Evolutionary conservation across 495 filamentous ascomycete genomes (phyloP), one percentile per base, ranked within the genome.

Genomic region (Talaromyces thailandensis): DNA sequence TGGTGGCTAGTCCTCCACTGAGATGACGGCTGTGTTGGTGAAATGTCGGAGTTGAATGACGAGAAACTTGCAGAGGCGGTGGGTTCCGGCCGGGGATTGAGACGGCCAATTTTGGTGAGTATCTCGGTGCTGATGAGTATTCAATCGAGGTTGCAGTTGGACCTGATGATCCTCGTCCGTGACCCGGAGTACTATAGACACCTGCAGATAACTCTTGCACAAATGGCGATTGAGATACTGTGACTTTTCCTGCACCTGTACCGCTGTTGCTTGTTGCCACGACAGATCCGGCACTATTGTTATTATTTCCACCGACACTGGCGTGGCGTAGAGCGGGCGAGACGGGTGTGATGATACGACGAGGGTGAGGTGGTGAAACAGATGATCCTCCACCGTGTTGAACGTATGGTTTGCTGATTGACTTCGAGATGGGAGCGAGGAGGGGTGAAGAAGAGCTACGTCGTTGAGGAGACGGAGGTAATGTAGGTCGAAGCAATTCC

Each of bases 281-380:
- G 16, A n/a, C 29, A 29, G 55, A 57, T 3, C 55, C 55, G 35
- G 29, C 16, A 35, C 9, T 6, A 11, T 12, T 14, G 28, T 18
- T 35, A 57, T 57, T 14, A 72, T 69, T 14, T 8, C 71, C 74
- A 53, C 65, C 65, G 2, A 64, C 60, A 56, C 69, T 63, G 12
- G 73, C 70, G 59, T 78, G 74, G 12, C 76, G 72, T 50, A 73
- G 73, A 3, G 82, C 76, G 23, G 88, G 88, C 16, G 88, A 90
- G 61, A 79, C 79, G 23, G 88, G 87, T 35, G 84, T 86, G 66
- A 89, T 76, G n/a, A 85, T 79, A 60, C 79, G 79, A 56, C 85
- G 79, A 23, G 72, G 70, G 26, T 61, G 59, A 64, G 63, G 75
- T 52, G 72, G 72, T 59, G 69, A 81, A 56, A 76, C 69, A 4